Evolutionary conservation across 2,329 filamentous ascomycete species (phyloP), one percentile per base, ranked within the genome.

Genomic region (Sporothrix phasma): DNA sequence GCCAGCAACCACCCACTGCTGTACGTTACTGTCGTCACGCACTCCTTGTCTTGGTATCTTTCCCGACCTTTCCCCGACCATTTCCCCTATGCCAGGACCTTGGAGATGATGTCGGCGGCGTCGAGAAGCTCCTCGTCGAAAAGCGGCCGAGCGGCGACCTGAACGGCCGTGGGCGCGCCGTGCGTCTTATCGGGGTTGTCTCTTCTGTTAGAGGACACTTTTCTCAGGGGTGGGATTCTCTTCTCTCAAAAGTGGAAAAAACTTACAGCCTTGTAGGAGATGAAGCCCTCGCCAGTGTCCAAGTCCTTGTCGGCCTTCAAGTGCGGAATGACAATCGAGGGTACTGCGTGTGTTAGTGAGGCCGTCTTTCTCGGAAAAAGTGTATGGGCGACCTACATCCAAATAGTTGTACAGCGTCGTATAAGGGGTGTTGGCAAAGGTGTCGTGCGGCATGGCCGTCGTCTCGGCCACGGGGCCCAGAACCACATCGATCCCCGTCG

Each of bases 371-470:
- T n/a, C n/a, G n/a, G n/a, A n/a, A n/a, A n/a, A n/a, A n/a, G n/a
- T n/a, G n/a, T 11, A 13, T 13, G 15, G 39, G 13, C 3, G 29
- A 41, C 59, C 17, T n/a, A 61, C 59, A 49, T 61, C 59, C 5
- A 61, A 31, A 41, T 51, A 49, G 19, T 61, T 61, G 7, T 31
- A 61, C 19, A 49, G 13, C 2, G 43, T 49, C 5, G 59, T 61
- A 31, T 61, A 61, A 1, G 59, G 59, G 11, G 45, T 51, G 31
- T 51, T 49, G 24, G 45, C 59, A 39, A 51, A 61, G 6, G 59
- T 61, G 31, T 61, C 59, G 15, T 61, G 59, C 11, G 59, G 59
- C 59, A 61, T 49, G 5, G 59, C 59, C 22, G 59, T 61, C 19
- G 45, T 61, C 59, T 61, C 45, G 5, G n/a, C 11, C 13, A 39